Base-by-base conservation (phyloP, 2,329 filamentous ascomycete species). In the Neonectria punicea region DNA sequence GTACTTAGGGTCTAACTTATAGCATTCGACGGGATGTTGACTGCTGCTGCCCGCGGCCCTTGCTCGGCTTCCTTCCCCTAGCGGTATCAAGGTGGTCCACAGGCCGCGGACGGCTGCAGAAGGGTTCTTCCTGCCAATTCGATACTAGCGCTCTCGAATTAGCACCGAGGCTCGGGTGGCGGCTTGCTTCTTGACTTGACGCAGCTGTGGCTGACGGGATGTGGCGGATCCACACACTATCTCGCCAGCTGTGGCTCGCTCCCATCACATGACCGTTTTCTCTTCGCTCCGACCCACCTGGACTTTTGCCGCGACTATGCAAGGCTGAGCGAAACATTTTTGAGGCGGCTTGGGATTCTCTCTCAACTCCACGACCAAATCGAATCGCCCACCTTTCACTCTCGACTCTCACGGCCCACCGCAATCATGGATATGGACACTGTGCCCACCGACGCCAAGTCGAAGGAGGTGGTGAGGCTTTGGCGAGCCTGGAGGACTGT, bases 401-500 rank as follows among this genome's bases (percentile, higher is more conserved):
- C 67, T 30, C 50, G 30, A 43, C 39, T 7, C 36, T 16, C 13
- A 36, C 53, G 39, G 25, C 63, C 36, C 32, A 54, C 18, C 53
- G 14, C 50, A 66, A 74, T 59, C 41, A 82, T 83, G 81, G 80
- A 81, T 70, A 73, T 74, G 62, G 76, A 76, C 73, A 79, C 65
- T 49, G 80, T 84, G 77, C 80, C 83, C 58, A 84, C 84, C 61
- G 80, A 84, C 49, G 82, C 81, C 69, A 85, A 84, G 78, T 80
- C 82, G 70, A 85, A 86, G 78, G 82, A 84, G 79, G 80, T 86
- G 53, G 83, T 87, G 75, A 90, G 92, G 77, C 89, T 98, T 73
- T 99, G 96, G 95, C 92, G 95, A 80, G 93, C 94, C 74, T 97
- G 93, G 89, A 90, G 90, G 81, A 99, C 96, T 9, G 90, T 94